phyloP scores from a whole-genome alignment of 1,139 yeast genomes.

The Saccharomyces hybrid region DNA sequence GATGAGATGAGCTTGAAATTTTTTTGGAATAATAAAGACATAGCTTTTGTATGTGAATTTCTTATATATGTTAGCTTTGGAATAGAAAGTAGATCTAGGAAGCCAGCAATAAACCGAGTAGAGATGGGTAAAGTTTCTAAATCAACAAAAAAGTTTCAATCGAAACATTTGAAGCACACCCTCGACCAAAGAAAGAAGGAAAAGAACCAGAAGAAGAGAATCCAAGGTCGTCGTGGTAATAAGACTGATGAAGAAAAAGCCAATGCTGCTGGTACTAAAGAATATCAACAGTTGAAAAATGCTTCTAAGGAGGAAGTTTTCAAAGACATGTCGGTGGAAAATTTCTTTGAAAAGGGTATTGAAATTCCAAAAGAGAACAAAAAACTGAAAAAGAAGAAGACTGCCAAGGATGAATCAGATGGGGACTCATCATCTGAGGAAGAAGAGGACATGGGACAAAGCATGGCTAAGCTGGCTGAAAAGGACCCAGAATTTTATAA shows the following conservation, averaged over 20 bases:
- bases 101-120: not conserved
- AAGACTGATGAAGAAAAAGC: slow-evolving; percentile 31
- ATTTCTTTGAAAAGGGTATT: slow-evolving; percentile 68
- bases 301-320: slow-evolving; percentile 49
- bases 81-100: not conserved
- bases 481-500: slow-evolving; percentile 85
- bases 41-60: too few species aligned
- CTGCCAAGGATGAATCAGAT: slow-evolving; percentile 26
- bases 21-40: not conserved
- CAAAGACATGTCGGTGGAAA: slow-evolving; percentile 73
- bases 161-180: slow-evolving; percentile 81
- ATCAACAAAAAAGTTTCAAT: slow-evolving; percentile 90
- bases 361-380: slow-evolving; percentile 61
- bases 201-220: slow-evolving; percentile 65
- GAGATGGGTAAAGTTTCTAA: slow-evolving; percentile 53
- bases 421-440: slow-evolving; percentile 33
- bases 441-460: slow-evolving; percentile 54
- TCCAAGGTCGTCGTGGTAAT: slow-evolving; percentile 42
- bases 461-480: slow-evolving; percentile 57
- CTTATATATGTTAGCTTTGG: too few species aligned
- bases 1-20: slow-evolving; percentile 9
- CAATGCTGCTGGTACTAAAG: slow-evolving; percentile 29
- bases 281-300: slow-evolving; percentile 29
- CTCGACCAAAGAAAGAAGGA: slow-evolving; percentile 78
- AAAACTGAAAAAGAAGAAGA: slow-evolving; percentile 20